Evolutionary conservation across 768 basidiomycete species (phyloP).

Genomic region (Pisolithus albus): DNA sequence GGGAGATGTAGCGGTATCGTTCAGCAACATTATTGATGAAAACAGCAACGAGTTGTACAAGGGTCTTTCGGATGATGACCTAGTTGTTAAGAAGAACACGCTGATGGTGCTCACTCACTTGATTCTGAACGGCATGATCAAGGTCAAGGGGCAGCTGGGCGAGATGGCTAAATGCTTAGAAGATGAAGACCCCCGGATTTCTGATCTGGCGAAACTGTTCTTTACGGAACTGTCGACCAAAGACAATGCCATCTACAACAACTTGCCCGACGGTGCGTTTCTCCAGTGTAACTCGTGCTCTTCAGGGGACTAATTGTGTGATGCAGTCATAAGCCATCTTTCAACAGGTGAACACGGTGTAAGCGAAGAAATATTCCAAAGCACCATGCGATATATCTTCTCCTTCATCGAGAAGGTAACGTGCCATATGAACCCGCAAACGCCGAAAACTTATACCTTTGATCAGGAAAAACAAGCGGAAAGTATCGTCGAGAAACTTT

Average conservation of each 20-base stretch:
- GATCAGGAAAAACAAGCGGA: slow-evolving; percentile 95
- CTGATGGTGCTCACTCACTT: slow-evolving; percentile 97
- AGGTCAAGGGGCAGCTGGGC: slow-evolving; percentile 97
- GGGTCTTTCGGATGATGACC: slow-evolving; percentile 79
- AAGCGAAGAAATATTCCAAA: slow-evolving; percentile 87
- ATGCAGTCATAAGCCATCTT: slow-evolving; percentile 85
- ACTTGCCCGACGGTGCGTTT: slow-evolving; percentile 82
- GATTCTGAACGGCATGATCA: slow-evolving; percentile 98
- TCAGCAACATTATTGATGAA: slow-evolving; percentile 95
- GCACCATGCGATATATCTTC: slow-evolving; percentile 93
- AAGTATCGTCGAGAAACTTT: slow-evolving; percentile 94
- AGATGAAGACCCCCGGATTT: slow-evolving; percentile 79
- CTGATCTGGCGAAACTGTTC: slow-evolving; percentile 95
- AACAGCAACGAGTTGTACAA: slow-evolving; percentile 94
- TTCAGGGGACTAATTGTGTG: slow-evolving; percentile 4
- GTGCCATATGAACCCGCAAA: slow-evolving; percentile 6
- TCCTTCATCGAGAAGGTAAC: slow-evolving; percentile 92
- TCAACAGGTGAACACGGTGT: slow-evolving; percentile 88
- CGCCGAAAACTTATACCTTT: not conserved
- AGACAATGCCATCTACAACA: slow-evolving; percentile 99
- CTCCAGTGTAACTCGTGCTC: not conserved
- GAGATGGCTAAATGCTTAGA: slow-evolving; percentile 99
- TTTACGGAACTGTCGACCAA: slow-evolving; percentile 94
- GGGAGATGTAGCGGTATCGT: slow-evolving; percentile 97
- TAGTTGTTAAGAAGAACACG: slow-evolving; percentile 97